Base-by-base conservation (phyloP, 169 alveolate genomes). In the Plasmodium berghei region DNA sequence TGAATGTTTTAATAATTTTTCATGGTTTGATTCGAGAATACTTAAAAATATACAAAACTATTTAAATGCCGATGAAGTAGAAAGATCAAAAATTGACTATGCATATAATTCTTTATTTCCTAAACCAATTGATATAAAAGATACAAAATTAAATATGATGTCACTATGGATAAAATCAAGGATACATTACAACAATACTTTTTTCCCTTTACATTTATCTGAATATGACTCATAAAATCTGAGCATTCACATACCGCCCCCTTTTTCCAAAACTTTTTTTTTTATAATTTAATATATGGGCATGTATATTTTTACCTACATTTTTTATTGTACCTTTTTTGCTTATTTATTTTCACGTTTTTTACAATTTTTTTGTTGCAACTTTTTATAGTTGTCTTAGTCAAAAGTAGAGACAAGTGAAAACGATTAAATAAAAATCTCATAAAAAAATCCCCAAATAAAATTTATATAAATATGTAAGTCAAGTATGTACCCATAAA, bases 141-240 rank as follows among this genome's bases (percentile, higher is more conserved):
- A 92, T 70, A 73, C 89, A 1, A 85, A 90, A 72, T 89, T 87
- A 69, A 73, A 91, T 59, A 52, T 92, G 92, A 92, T 92, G 93
- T 56, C 87, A 14, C 24, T 87, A 28, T 92, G 95, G 95, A 72
- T 92, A 46, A 92, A 92, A 62, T 92, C 95, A 18, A 73, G 95
- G 34, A 90, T 92, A 26, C 89, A 80, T 66, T 80, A 80, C 48
- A 80, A 80, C 48, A 80, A 24, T 59, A 64, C 83, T 16, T 80
- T 80, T 80, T 80, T 64, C 18, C 89, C 89, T 9, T 80, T 80
- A 59, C 89, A 67, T 4, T 45, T 80, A 48, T 80, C 89, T 14
- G 72, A 67, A 5, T 80, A 80, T 48, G 89, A 80, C n/a, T 26
- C 24, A 0, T 80, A 54, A 77, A 46, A 66, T 12, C 22, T 3